Evolutionary conservation across 805 yeast species (phyloP).

Genomic region (Lachancea fermentati): DNA sequence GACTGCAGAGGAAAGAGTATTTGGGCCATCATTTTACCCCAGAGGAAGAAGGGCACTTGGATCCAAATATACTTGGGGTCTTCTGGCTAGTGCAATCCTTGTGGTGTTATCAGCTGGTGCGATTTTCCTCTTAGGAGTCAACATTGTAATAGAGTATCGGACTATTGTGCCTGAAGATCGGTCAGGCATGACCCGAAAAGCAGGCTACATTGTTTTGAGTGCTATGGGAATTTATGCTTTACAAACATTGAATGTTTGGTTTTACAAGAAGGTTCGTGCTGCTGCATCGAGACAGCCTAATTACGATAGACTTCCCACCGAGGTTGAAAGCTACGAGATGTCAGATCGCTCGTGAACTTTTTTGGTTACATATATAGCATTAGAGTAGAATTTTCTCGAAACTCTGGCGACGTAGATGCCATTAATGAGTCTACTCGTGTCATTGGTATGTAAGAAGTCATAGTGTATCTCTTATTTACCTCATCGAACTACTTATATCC

Average conservation of each 20-base stretch:
- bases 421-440: too few relatives aligned
- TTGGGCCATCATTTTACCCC: constrained; percentile 12
- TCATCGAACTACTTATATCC: too few relatives aligned
- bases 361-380: too few relatives aligned
- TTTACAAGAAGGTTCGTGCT: constrained; percentile 12
- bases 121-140: constrained; percentile 33
- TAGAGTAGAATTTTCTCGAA: too few relatives aligned
- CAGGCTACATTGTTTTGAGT: constrained; percentile 16
- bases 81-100: constrained; percentile 24
- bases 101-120: constrained; percentile 24
- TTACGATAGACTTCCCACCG: constrained; percentile 5
- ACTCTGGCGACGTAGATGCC: too few relatives aligned
- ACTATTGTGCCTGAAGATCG: constrained; percentile 24
- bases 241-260: constrained; percentile 16
- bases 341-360: constrained; percentile 1
- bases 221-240: constrained; percentile 13
- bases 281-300: neutral
- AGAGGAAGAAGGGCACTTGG: neutral
- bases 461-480: too few relatives aligned
- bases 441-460: too few relatives aligned
- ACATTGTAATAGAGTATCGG: constrained; percentile 32
- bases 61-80: constrained; percentile 11
- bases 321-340: constrained; percentile 8
- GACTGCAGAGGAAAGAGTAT: constrained; percentile 13
- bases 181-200: constrained; percentile 13